Percentiles rank a stretch among this genome's conserved stretches.
phyloP scores from a whole-genome alignment of 1,284 basidiomycete species.

The Sporisorium graminicola region DNA sequence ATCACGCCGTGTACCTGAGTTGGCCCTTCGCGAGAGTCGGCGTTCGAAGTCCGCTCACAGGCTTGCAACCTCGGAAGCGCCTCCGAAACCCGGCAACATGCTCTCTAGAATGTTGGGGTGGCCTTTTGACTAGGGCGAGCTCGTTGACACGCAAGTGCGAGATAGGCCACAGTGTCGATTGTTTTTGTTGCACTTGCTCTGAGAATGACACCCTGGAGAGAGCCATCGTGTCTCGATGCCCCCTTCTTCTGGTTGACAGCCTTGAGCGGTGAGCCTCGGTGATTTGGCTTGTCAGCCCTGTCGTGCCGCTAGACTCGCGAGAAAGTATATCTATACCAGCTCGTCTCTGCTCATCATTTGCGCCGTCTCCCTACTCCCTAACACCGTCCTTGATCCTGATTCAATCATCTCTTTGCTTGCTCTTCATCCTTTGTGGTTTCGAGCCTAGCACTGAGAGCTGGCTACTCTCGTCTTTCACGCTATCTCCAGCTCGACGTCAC shows the following conservation, averaged over 20 bases:
- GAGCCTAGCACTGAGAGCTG: slow-evolving; percentile 33
- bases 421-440: slow-evolving; percentile 11
- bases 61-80: slow-evolving; percentile 7
- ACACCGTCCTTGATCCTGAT: slow-evolving; percentile 5
- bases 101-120: background rate
- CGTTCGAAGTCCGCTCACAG: slow-evolving; percentile 4
- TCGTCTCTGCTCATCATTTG: background rate
- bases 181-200: no score
- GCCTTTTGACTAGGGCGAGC: background rate
- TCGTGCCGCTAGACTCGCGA: background rate
- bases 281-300: background rate
- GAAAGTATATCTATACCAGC: slow-evolving; percentile 13
- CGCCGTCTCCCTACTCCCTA: background rate
- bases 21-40: background rate
- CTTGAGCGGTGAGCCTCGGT: no score
- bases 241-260: no score
- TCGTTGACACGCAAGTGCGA: no score
- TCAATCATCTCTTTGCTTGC: slow-evolving; percentile 13
- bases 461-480: slow-evolving; percentile 23
- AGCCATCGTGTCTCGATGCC: no score
- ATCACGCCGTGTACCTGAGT: background rate
- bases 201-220: no score
- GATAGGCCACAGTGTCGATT: no score
- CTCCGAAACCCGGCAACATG: background rate
- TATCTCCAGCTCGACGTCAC: background rate